Evolutionary conservation across 2,329 filamentous ascomycete species (phyloP), one percentile per base, ranked within the genome.

Genomic region (Botrytis fabae): DNA sequence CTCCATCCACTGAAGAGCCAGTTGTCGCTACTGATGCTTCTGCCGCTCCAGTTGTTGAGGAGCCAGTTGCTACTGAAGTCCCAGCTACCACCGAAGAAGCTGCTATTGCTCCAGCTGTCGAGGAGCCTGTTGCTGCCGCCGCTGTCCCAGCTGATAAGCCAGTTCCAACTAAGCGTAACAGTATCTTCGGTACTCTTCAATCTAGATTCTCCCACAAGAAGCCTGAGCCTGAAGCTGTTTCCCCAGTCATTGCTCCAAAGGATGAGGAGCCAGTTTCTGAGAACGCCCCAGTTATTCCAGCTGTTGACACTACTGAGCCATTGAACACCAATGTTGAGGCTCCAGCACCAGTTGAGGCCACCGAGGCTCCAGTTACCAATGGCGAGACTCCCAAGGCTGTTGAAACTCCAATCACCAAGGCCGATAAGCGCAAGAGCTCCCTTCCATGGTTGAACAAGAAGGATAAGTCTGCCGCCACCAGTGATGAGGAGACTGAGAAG

Each of bases 361-460:
- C 79, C 48, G 80, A 82, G 72, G 60, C 73, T 38, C 79, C 82
- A 66, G 76, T 76, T 42, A 81, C 81, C 75, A 82, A 83, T 78
- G 84, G 84, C 73, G 79, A 83, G 74, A 79, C 82, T 73, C 80
- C 81, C 74, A 78, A 82, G 74, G 73, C 78, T 73, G 71, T 76
- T 59, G 83, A 83, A 78, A 81, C 79, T 70, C 79, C 79, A 72
- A 75, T 78, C 44, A 75, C 79, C 73, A 85, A 85, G 81, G 72
- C 79, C 42, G 82, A 82, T 78, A 92, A 92, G 88, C 89, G 91
- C 78, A 84, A 84, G 77, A 91, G 89, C 78, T 87, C 92, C 82
- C 76, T 82, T 40, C 80, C 80, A 75, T 92, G 89, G 89, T 77
- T 86, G 81, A 88, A 87, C 83, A 87, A 89, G 85, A 92, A 92